Base-by-base conservation (phyloP, 2,329 filamentous ascomycete genomes). In the Nothophaeocryptopus gaeumannii region DNA sequence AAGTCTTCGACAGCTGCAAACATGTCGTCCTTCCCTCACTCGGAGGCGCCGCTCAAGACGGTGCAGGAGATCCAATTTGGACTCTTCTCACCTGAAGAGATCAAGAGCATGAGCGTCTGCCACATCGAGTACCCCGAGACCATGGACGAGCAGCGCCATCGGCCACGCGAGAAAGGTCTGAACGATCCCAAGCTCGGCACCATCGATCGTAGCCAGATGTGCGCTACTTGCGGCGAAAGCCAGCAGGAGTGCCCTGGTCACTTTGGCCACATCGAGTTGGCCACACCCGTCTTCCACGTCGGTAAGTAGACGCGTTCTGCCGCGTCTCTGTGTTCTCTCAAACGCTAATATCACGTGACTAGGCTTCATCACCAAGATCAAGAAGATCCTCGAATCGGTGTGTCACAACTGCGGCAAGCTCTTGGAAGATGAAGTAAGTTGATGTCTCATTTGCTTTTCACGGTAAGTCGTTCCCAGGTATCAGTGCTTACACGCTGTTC, bases 41-140 rank as follows among this genome's bases (percentile, higher is more conserved):
- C 89, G 71, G 91, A 88, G 81, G 91, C 88, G 82, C 91, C 91
- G 72, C 81, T 97, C 81, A 92, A 93, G 79, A 95, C 88, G 61
- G 91, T 99, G 66, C 86, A 96, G 80, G 95, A 99, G 80, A 96
- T 99, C 65, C 95, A 99, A 79, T 99, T 99, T 70, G 93, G 93
- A 68, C 82, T 99, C 69, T 83, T 99, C 73, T 95, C 93, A 32
- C 93, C 93, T 20, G 93, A 99, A 71, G 95, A 99, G 78, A 96
- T 97, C 74, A 97, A 99, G 79, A 91, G 87, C 66, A 95, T 97
- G 89, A 96, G 91, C 74, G 92, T 97, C 58, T 88, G 85, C 63
- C 89, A 96, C 71, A 92, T 99, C 70, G 82, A 93, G 71, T 97
- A 96, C 69, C 91, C 93, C n/a, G 93, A 99, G 78, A 97, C 93